Evolutionary conservation across 495 filamentous ascomycete genomes (phyloP), one percentile per base, ranked within the genome.

Genomic region (Trypethelium eluteriae): DNA sequence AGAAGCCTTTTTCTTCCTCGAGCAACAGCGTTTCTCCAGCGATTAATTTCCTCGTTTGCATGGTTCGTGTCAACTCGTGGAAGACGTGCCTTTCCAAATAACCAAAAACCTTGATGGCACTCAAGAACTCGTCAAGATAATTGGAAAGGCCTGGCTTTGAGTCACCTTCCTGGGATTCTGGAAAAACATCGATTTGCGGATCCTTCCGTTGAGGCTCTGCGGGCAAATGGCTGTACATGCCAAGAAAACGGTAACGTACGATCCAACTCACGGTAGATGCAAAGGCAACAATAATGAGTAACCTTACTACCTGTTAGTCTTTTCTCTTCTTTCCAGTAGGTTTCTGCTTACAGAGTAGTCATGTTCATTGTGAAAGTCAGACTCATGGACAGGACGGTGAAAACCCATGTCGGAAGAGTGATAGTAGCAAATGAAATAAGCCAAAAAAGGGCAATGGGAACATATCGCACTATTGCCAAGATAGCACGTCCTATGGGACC

Each of bases 41-140:
- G 66, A 98, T 92, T 50, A 98, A 79, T 79, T 96, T 98, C 71
- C 91, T 81, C 4, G 94, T 98, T 79, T 98, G 94, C 94, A 98
- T 98, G 39, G 92, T 96, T 67, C 94, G 84, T 2, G 94, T 98
- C 70, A 98, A 83, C 75, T 98, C 94, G 74, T 98, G 94, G 74
- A 98, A 98, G 14, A 98, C 94, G 2, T 93, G 91, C 25, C 94
- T 84, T 75, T 98, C 94, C 56, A 98, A 82, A 74, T 98, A 98
- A 2, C 94, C 94, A 79, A 98, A 98, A 53, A 98, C 93, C 74
- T 97, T 98, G 75, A 98, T 98, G n/a, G 94, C 94, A 76, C 92
- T 96, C 14, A 98, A 81, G 70, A 98, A 98, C 77, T 98, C 95
- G 75, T 98, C 94, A 12, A 98, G 83, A 76, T 98, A 98, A 74